A percentile compares a stretch with the other conserved stretches of the same genome.
These are phyloP conservation scores for Volvariella volvacea DNA, from an alignment of 1,284 basidiomycete genomes.

Conservation along the genomic window DNA sequence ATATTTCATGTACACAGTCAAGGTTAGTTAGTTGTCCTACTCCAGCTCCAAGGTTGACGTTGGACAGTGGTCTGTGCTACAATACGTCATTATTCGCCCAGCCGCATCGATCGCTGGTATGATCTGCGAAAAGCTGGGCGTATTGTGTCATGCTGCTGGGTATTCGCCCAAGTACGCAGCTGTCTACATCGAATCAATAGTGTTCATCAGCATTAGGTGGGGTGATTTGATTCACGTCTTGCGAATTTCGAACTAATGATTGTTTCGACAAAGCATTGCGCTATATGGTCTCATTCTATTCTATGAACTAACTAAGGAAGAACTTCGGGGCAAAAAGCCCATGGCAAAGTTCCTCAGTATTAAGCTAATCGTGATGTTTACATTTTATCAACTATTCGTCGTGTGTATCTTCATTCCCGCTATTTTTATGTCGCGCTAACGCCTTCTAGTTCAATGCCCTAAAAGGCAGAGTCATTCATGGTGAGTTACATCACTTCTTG, in stretches of 20 bases:
- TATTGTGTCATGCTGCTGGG: constrained; percentile 60
- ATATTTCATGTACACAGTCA: constrained; percentile 86
- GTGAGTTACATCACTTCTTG: constrained; percentile 21
- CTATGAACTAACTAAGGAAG: constrained; percentile 74
- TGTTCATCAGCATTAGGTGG: constrained; percentile 79
- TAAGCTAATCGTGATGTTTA: constrained; percentile 84
- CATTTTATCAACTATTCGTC: constrained; percentile 73
- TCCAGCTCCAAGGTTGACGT: constrained; percentile 1
- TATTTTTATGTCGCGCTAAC: neutral
- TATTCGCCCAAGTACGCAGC: constrained; percentile 60
- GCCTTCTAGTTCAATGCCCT: constrained; percentile 47
- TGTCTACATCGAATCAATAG: constrained; percentile 65
- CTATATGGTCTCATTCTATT: constrained; percentile 78
- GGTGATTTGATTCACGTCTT: constrained; percentile 30
- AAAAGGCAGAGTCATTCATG: constrained; percentile 55
- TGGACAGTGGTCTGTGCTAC: constrained; percentile 67
- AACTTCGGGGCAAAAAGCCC: constrained; percentile 69
- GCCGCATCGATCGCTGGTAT: constrained; percentile 67
- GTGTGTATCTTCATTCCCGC: constrained; percentile 31
- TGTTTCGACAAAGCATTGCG: constrained; percentile 46
- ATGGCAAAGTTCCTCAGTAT: constrained; percentile 79
- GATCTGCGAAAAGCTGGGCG: constrained; percentile 57
- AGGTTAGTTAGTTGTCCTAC: constrained; percentile 35
- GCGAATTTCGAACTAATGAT: too few species aligned
- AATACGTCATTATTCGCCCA: constrained; percentile 73